Conservation (phyloP, 208 protist species). For the Crithidia bombi region DNA sequence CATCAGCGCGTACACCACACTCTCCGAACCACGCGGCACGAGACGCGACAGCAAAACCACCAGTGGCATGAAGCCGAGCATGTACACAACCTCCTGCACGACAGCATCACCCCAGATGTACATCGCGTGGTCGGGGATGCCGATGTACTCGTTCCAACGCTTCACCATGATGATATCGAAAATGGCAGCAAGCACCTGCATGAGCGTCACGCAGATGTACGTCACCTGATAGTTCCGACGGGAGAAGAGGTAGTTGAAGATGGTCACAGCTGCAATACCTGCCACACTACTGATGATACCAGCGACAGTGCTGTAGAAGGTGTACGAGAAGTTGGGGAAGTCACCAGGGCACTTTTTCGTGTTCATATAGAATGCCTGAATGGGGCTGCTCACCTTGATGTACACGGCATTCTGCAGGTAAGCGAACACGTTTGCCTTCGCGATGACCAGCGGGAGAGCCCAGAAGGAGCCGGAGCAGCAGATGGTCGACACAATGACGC, state of each 20-base stretch:
- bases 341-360: conserved; percentile 39
- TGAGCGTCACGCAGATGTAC: conserved; percentile 37
- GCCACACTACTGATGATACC: conserved; percentile 46
- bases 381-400: conserved; percentile 40
- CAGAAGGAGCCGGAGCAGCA: conserved; percentile 54
- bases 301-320: conserved; percentile 68
- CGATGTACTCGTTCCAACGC: conserved; percentile 61
- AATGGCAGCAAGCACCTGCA: conserved; percentile 44
- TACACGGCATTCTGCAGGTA: conserved; percentile 56
- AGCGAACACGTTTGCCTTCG: conserved; percentile 62
- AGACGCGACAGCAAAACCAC: conserved; percentile 69
- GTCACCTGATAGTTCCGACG: conserved; percentile 57
- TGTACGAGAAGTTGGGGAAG: conserved; percentile 65
- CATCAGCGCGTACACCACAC: conserved; percentile 81
- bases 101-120: conserved; percentile 81
- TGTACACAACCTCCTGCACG: conserved; percentile 52
- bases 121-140: conserved; percentile 63
- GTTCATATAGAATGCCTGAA: conserved; percentile 58
- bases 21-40: conserved; percentile 80
- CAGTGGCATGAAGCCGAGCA: conserved; percentile 78
- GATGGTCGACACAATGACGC: conserved; percentile 41
- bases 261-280: conserved; percentile 39
- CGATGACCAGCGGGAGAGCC: conserved; percentile 59
- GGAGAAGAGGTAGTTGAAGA: conserved; percentile 66
- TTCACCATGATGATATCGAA: conserved; percentile 71